Conservation (phyloP, 1,284 basidiomycete species). For the Chalciporus sp. region DNA sequence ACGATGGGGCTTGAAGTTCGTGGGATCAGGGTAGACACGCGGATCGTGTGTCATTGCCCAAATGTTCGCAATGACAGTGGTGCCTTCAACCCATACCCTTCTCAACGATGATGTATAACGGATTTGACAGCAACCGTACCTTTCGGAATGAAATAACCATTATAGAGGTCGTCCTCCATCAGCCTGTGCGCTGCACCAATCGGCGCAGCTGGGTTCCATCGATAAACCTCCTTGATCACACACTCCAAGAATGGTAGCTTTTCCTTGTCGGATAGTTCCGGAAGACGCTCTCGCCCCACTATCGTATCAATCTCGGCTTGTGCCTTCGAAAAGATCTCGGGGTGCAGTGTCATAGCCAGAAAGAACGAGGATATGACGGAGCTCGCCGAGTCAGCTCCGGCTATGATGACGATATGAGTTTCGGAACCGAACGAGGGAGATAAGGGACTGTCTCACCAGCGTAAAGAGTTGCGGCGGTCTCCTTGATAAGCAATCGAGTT, state of each 20-base stretch:
- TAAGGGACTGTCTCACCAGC: neutral
- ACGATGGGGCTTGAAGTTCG: conserved; percentile 2
- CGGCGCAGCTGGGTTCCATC: neutral
- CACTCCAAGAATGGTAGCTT: conserved; percentile 14
- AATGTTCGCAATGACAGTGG: conserved; percentile 1
- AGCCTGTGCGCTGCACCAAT: conserved; percentile 1
- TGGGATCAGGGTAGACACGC: conserved; percentile 1
- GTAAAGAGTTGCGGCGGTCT: conserved; percentile 8
- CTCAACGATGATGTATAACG: neutral
- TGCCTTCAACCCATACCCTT: neutral
- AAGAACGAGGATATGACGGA: conserved; percentile 7
- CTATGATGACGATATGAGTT: neutral
- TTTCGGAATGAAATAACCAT: conserved; percentile 5
- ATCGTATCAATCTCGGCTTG: conserved; percentile 4
- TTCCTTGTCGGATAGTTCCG: conserved; percentile 11
- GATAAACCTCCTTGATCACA: conserved; percentile 14
- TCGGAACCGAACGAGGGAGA: neutral
- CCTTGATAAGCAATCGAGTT: conserved; percentile 1
- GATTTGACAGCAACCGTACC: neutral
- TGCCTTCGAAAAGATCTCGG: neutral
- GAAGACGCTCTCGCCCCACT: conserved; percentile 8
- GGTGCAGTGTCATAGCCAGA: neutral
- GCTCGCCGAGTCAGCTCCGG: conserved; percentile 5
- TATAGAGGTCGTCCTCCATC: conserved; percentile 6
- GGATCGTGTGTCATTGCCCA: conserved; percentile 10